These are phyloP conservation scores for Thraustochytrium striatum DNA, from an alignment of 352 stramenopile genomes.

Conservation along the genomic window DNA sequence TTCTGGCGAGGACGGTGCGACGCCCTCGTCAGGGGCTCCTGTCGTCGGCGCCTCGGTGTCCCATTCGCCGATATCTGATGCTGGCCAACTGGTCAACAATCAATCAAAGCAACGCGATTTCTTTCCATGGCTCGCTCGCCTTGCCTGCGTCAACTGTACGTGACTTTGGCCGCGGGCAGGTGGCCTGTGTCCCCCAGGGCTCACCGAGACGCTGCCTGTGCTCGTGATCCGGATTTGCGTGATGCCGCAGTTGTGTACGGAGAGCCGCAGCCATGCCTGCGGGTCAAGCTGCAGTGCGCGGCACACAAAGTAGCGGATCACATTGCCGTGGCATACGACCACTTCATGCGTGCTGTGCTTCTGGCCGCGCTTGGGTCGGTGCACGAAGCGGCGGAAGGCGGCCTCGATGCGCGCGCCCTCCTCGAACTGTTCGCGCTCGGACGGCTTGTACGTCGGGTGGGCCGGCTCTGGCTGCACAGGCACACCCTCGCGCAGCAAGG, in stretches of 20 bases:
- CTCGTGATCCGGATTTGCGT: conserved; percentile 67
- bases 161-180: conserved; percentile 59
- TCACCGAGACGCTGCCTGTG: conserved; percentile 64
- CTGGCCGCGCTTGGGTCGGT: conserved; percentile 55
- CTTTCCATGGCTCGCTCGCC: too few relatives aligned
- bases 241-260: conserved; percentile 68
- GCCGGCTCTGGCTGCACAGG: conserved; percentile 58
- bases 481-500: conserved; percentile 47
- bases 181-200: conserved; percentile 70
- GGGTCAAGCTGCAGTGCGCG: conserved; percentile 67
- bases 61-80: too few relatives aligned
- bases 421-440: conserved; percentile 51
- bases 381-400: conserved; percentile 67
- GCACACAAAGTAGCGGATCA: conserved; percentile 72
- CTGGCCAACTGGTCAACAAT: too few relatives aligned
- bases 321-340: conserved; percentile 71
- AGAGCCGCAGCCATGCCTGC: conserved; percentile 69
- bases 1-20: too few relatives aligned
- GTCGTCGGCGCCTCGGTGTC: too few relatives aligned
- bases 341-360: conserved; percentile 51
- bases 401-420: conserved; percentile 63
- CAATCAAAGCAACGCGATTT: too few relatives aligned
- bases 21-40: too few relatives aligned
- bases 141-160: conserved; percentile 56
- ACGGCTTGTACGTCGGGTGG: conserved; percentile 54